A percentile compares a stretch with the other conserved stretches of the same genome.
These are phyloP conservation scores for Penicillium turbatum DNA, from an alignment of 495 filamentous ascomycete species.

Conservation along the genomic window DNA sequence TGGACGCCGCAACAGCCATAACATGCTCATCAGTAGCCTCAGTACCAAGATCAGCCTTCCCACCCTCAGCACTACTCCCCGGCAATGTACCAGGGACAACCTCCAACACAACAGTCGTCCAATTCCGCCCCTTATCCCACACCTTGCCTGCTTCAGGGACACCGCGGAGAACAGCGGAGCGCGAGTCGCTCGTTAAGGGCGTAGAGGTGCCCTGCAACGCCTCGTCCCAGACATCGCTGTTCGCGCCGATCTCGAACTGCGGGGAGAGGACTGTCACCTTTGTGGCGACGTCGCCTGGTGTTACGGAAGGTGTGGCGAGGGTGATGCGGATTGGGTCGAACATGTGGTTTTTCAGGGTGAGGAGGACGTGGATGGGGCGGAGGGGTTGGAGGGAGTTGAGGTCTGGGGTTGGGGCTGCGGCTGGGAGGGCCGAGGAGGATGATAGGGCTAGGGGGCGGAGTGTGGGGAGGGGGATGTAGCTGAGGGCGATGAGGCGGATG, in stretches of 20 bases:
- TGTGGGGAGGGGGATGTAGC: constrained; percentile 77
- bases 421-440: constrained; percentile 20
- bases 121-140: constrained; percentile 92
- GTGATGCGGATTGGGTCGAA: constrained; percentile 86
- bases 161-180: constrained; percentile 29
- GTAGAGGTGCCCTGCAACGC: constrained; percentile 55
- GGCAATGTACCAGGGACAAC: constrained; percentile 65
- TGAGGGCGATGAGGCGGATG: constrained; percentile 82
- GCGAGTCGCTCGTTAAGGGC: constrained; percentile 32
- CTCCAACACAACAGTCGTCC: constrained; percentile 88
- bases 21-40: constrained; percentile 14
- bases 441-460: constrained; percentile 59
- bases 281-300: constrained; percentile 69
- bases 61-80: constrained; percentile 25
- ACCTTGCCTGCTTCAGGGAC: constrained; percentile 87
- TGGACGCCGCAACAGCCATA: constrained; percentile 29
- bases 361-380: constrained; percentile 71
- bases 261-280: constrained; percentile 92
- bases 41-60: constrained; percentile 11
- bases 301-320: constrained; percentile 76
- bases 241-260: constrained; percentile 90
- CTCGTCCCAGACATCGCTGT: constrained; percentile 94
- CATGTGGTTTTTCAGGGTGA: constrained; percentile 89
- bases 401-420: constrained; percentile 31
- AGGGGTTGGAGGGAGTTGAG: constrained; percentile 56